Conservation (phyloP, 192 early-diverging fungal genomes). For the Mortierella alpina region DNA sequence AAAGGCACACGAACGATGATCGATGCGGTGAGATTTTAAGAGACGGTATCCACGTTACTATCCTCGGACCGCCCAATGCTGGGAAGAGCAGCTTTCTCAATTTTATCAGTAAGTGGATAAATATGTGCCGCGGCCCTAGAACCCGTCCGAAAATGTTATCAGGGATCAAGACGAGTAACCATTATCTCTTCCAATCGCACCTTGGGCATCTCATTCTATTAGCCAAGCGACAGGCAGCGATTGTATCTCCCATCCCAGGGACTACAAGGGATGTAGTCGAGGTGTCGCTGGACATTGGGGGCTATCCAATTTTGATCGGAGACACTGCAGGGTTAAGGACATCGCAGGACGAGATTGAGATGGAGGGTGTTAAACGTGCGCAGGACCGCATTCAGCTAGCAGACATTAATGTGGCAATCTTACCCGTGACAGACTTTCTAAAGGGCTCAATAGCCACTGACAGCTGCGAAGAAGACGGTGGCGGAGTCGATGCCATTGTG, state of each 20-base stretch:
- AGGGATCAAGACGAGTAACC: neutral
- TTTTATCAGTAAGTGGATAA: constrained; percentile 58
- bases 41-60: constrained; percentile 74
- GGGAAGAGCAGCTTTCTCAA: constrained; percentile 84
- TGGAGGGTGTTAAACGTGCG: constrained; percentile 74
- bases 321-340: constrained; percentile 78
- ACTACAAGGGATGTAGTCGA: constrained; percentile 85
- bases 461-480: neutral
- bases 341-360: constrained; percentile 71
- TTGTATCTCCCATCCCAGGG: constrained; percentile 79
- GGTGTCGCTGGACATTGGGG: constrained; percentile 75
- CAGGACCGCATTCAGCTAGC: constrained; percentile 60
- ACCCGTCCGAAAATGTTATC: no score
- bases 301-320: constrained; percentile 79
- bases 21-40: constrained; percentile 79
- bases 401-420: constrained; percentile 75
- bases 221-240: constrained; percentile 80
- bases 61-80: constrained; percentile 82
- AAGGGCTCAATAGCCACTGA: neutral
- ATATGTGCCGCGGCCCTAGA: no score
- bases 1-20: constrained; percentile 71
- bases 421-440: constrained; percentile 56
- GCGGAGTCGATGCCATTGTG: constrained; percentile 47
- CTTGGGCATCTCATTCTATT: neutral
- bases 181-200: neutral